Conservation (phyloP, 164 flowering plant species). For the Tinospora cordifolia region DNA sequence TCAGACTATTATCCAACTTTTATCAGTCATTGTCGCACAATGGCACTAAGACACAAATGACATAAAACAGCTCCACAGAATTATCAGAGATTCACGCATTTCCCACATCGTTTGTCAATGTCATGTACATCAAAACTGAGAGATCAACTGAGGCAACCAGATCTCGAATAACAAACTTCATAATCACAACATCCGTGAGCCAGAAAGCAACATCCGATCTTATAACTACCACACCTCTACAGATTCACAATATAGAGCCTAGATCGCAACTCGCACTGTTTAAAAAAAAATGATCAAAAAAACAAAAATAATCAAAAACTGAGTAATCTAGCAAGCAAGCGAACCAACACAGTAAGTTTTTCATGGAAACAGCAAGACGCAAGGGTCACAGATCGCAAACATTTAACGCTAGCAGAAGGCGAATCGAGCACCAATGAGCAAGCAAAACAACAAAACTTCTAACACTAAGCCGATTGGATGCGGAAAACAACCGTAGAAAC, state of each 20-base stretch:
- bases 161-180: neutral
- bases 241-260: neutral
- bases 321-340: neutral
- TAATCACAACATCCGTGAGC: neutral
- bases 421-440: too few species aligned
- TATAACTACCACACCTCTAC: neutral
- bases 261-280: neutral
- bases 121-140: neutral
- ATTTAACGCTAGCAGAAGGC: too few species aligned
- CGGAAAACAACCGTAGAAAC: too few species aligned
- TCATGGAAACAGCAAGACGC: too few species aligned
- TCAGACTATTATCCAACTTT: too few species aligned
- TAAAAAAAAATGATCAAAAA: too few species aligned
- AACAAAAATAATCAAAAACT: neutral
- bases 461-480: too few species aligned
- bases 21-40: neutral
- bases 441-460: too few species aligned
- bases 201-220: slow-evolving; percentile 5
- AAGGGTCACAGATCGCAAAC: too few species aligned
- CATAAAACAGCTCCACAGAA: neutral
- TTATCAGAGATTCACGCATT: neutral
- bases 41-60: neutral
- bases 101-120: neutral
- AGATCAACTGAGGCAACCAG: neutral
- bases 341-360: too few species aligned